A percentile compares a stretch with the other conserved stretches of the same genome.
phyloP scores from a whole-genome alignment of 176 grass and related monocot species.

The Tillandsia leiboldiana region DNA sequence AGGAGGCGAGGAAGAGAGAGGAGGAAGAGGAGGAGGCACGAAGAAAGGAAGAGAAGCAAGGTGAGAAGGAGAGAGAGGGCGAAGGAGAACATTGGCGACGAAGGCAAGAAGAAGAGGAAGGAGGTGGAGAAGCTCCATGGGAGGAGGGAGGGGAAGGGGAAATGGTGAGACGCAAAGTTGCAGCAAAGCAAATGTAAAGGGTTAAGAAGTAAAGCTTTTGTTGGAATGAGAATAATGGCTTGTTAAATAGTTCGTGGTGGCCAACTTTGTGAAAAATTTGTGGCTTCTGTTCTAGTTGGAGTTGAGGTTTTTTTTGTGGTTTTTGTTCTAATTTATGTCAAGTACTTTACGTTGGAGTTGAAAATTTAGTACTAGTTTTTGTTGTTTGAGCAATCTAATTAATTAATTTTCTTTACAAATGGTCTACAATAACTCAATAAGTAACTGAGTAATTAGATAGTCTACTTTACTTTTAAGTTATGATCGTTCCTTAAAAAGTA shows the following conservation, averaged over 20 bases:
- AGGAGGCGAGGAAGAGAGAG: not conserved
- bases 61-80: not conserved
- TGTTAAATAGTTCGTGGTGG: not conserved
- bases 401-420: no score
- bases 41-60: not conserved
- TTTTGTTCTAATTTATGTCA: not conserved
- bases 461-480: no score
- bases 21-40: not conserved
- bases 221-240: not conserved
- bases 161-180: not conserved
- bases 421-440: no score
- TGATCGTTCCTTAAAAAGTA: no score
- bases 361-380: no score
- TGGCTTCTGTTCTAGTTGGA: not conserved
- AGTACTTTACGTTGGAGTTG: not conserved
- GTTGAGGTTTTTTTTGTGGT: not conserved
- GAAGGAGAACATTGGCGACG: not conserved
- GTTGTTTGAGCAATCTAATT: no score
- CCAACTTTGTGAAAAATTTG: not conserved
- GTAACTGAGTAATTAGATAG: no score
- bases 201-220: not conserved
- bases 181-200: not conserved
- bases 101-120: not conserved
- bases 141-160: not conserved
- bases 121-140: not conserved